A percentile compares a stretch with the other conserved stretches of the same genome.
Evolutionary conservation across 1,284 basidiomycete genomes (phyloP).

Genomic region (Melanopsichium pennsylvanicum): DNA sequence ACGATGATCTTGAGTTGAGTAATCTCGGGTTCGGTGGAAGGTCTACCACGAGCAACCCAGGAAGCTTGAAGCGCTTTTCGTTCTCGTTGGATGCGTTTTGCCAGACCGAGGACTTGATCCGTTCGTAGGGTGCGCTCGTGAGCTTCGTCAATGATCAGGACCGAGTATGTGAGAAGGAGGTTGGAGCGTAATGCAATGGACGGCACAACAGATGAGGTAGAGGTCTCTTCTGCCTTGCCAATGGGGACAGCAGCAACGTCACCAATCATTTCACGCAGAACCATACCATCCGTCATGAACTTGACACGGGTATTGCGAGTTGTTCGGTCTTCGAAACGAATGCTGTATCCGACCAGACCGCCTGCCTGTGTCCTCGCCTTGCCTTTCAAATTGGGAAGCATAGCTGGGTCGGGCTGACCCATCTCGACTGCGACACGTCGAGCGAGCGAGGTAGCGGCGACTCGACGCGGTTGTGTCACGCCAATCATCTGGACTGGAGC

Average conservation of each 20-base stretch:
- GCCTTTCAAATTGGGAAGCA: conserved; percentile 27
- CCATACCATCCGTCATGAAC: conserved; percentile 96
- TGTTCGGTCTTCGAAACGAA: conserved; percentile 89
- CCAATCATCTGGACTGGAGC: conserved; percentile 68
- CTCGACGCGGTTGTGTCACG: conserved; percentile 86
- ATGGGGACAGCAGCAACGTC: conserved; percentile 7
- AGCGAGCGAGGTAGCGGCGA: conserved; percentile 92
- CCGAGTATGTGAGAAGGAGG: conserved; percentile 82
- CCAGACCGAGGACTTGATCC: conserved; percentile 88
- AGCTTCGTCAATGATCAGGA: conserved; percentile 93
- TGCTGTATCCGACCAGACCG: conserved; percentile 84
- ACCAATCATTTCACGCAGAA: conserved; percentile 84
- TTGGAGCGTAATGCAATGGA: conserved; percentile 19
- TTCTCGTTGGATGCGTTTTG: conserved; percentile 72
- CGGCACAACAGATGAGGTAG: neutral
- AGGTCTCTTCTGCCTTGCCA: neutral
- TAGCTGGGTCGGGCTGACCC: conserved; percentile 67
- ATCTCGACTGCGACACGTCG: conserved; percentile 86
- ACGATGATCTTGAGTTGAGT: conserved; percentile 82
- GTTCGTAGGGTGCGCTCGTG: conserved; percentile 95
- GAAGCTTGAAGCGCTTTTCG: conserved; percentile 69
- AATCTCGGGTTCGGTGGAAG: conserved; percentile 62
- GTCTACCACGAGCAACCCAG: conserved; percentile 36
- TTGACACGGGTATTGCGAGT: conserved; percentile 79
- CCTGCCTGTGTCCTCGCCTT: conserved; percentile 23